Evolutionary conservation across 1,284 basidiomycete genomes (phyloP), one percentile per base, ranked within the genome.

Genomic region (Apiotrichum gamsii): DNA sequence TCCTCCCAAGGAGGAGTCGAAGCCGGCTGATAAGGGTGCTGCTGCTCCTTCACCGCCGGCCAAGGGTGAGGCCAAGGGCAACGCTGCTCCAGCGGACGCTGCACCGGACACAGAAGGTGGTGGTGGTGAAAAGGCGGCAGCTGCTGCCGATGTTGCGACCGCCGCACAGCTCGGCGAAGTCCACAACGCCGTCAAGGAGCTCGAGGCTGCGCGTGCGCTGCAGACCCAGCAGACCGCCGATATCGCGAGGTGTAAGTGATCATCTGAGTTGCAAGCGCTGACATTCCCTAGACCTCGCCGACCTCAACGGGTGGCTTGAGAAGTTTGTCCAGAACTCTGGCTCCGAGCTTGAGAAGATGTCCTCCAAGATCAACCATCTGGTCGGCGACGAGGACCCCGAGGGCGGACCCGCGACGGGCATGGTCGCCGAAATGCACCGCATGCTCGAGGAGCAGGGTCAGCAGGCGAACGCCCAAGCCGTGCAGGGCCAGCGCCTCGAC

Each of bases 271-370:
- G 1, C 21, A 41, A 5, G 2, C 20, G 11, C 44, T 47, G 16
- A 43, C 29, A 18, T 6, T 10, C 4, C 50, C n/a, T n/a, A 72
- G 69, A 73, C 47, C 57, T 73, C 8, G 58, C 58, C 39, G 84
- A 72, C 35, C 59, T 74, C 13, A 73, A 73, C 54, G 29, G 46
- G 5, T 90, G 87, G 87, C 76, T 90, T 24, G 86, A 88, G 57
- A 75, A 81, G 3, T 88, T 89, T 62, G 84, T 88, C 32, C 80
- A 80, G 37, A 82, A 82, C 44, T 82, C 83, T 8, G 82, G 82
- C 0, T 76, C 77, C 15, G 83, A 88, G 52, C 81, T 87, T 23
- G 79, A 83, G 59, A 71, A 71, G 23, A 76, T 88, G 29, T 78
- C 80, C 8, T 72, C 73, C 18, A 78, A 78, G 36, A 73, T 89